Base-by-base conservation (phyloP, 306 rosid genomes). In the Benincasa hispida region DNA sequence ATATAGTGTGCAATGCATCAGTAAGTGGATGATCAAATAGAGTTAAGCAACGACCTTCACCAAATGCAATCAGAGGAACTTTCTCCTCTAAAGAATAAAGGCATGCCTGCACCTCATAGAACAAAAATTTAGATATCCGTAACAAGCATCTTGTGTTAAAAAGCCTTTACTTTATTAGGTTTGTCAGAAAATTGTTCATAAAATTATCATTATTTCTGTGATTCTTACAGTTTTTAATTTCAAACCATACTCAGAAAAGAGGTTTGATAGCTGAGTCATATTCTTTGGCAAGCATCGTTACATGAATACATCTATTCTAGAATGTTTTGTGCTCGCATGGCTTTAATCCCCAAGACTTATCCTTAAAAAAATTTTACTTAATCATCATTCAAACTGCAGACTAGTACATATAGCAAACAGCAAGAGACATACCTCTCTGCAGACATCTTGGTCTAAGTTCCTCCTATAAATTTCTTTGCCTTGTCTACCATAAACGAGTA, bases 401-500 rank as follows among this genome's bases (percentile, higher is more conserved):
- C 11, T 6, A 41, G 48, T 27, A 18, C 13, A 12, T 6, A 47
- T 12, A 30, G 48, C 24, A 47, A 76, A 80, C 55, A 45, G 56
- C 69, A 63, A 34, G 79, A 56, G 55, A 77, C 65, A 37, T 83
- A 91, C 97, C 98, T 91, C 96, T 87, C 84, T 87, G 86, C 96
- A 87, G 81, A 94, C 80, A 57, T 73, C 59, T 78, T 82, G 88
- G 80, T 91, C 96, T 83, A 94, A 91, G 86, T 81, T 91, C 84
- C 84, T 83, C 77, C 91, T 86, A 84, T 84, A 90, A 82, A 94
- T 91, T 87, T 94, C 93, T 83, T 12, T 90, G 51, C 98, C 98
- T 84, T 87, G 89, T 88, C 83, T 86, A 53, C 98, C 98, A 80
- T 90, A 94, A 79, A 94, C 96, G 78, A 94, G 94, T 83, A 91